Evolutionary conservation across 345 rosid genomes (phyloP).

Genomic region (Eucalyptus shirleyi): DNA sequence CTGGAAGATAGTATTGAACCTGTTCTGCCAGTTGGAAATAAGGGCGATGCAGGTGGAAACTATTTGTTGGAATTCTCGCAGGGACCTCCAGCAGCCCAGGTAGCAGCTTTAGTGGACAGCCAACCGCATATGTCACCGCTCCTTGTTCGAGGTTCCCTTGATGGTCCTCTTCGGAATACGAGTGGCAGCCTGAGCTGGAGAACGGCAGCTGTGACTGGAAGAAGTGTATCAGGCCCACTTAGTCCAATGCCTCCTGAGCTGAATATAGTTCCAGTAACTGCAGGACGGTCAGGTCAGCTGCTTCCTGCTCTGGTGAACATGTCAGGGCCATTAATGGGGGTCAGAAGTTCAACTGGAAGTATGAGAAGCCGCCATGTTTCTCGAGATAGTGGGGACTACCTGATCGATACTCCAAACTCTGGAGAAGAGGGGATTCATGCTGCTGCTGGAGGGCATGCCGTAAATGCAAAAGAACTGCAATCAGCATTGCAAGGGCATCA

Average conservation of each 20-base stretch:
- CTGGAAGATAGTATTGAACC: conserved; percentile 88
- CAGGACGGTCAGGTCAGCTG: conserved; percentile 94
- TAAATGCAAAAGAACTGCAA: conserved; percentile 91
- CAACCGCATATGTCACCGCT: conserved; percentile 98
- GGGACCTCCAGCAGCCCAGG: conserved; percentile 75
- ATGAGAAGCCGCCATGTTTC: conserved; percentile 91
- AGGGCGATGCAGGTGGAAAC: conserved; percentile 60
- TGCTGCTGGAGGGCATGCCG: conserved; percentile 60
- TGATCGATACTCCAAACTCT: conserved; percentile 91
- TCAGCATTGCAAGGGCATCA: conserved; percentile 99
- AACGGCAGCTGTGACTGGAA: conserved; percentile 72
- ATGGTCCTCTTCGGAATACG: conserved; percentile 87
- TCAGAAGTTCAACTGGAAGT: conserved; percentile 93
- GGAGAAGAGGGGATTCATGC: conserved; percentile 83
- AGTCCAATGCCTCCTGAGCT: conserved; percentile 94
- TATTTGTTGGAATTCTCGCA: conserved; percentile 92
- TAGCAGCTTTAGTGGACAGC: conserved; percentile 56
- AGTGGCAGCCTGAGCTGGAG: conserved; percentile 96
- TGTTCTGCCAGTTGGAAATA: conserved; percentile 34
- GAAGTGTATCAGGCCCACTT: conserved; percentile 87
- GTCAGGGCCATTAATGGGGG: conserved; percentile 96
- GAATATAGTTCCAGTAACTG: conserved; percentile 60
- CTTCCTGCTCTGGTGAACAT: conserved; percentile 82
- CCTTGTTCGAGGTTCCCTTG: conserved; percentile 93
- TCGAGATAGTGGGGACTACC: conserved; percentile 94